Evolutionary conservation across 78 protist species (phyloP), one percentile per base, ranked within the genome.

Genomic region (Emiliania huxleyi): DNA sequence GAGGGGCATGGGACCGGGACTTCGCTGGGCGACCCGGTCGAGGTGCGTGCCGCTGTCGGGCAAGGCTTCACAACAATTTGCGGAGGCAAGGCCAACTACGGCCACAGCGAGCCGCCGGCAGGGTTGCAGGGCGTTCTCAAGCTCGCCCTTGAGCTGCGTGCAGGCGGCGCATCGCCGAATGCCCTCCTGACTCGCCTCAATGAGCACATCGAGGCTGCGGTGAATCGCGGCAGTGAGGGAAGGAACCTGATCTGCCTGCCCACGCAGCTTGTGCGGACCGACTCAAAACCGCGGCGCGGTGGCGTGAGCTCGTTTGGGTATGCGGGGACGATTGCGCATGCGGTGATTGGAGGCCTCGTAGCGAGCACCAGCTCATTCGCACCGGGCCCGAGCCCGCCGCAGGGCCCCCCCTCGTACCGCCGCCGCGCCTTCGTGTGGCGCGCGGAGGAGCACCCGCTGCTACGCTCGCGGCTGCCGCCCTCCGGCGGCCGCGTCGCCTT

Each of bases 51-150:
- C n/a, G 11, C 12, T 21, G 8, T 15, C 33, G 83, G 40, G 42
- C 2, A 3, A 4, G 37, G 8, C 33, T 1, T 37, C n/a, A n/a
- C n/a, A n/a, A n/a, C 48, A 1, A 46, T 97, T 19, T 96, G 97
- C 56, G 29, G 94, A 26, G 48, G 91, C 38, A 97, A 97, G 92
- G 40, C 96, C 2, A 93, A 90, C 77, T 84, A 95, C 69, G 98
- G 97, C 25, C 98, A 97, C 90, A 0, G 22, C 91, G 98, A 97
- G 93, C 21, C 88, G 45, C 89, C 93, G 0, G 93, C 87, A 26
- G 93, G 95, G 37, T 2, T 44, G 4, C 35, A 37, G 18, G 89
- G 89, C 22, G 25, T 81, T 6, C n/a, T 44, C 37, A 40, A 81
- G 89, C 0, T 29, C 33, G n/a, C 29, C 23, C 29, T 21, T 2